Evolutionary conservation across 2,329 filamentous ascomycete genomes (phyloP), one percentile per base, ranked within the genome.

Genomic region (Epichloe uncinata): DNA sequence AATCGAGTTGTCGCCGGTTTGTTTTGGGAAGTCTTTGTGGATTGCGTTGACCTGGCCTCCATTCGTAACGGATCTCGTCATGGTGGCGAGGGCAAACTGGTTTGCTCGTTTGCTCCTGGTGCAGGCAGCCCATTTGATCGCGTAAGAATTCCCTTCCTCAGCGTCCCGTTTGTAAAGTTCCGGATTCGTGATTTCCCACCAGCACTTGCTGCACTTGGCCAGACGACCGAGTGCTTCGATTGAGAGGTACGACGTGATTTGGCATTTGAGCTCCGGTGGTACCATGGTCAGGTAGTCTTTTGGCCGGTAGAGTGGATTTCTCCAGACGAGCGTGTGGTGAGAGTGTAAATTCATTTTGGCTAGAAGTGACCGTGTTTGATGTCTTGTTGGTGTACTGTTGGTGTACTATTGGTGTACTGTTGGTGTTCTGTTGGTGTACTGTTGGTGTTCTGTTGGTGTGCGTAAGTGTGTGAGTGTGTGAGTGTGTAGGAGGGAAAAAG

Each of bases 321-420:
- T 11, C 37, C 46, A 48, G 12, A 47, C 3, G 20, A 33, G 42
- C 15, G 15, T 7, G 20, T 34, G 11, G 6, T 4, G 6, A 3
- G n/a, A 16, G 16, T 3, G 7, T 15, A 79, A 1, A 73, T 76
- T 48, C 74, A 74, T 53, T 5, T 13, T 41, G 37, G 13, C 26
- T 3, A 20, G 12, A 20, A 8, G 5, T 16, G 43, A 12, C 33
- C 6, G 16, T 45, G 34, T 18, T 4, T 5, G 16, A 15, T 22
- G 16, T 7, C 8, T 22, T 35, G n/a, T 8, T 12, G 6, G 13
- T 30, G 26, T 30, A 8, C 26, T n/a, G n/a, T n/a, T n/a, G n/a
- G n/a, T n/a, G n/a, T n/a, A n/a, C n/a, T n/a, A n/a, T n/a, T n/a
- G n/a, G n/a, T n/a, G n/a, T n/a, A n/a, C n/a, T n/a, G n/a, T n/a